These are phyloP conservation scores for Kitagawia praeruptora DNA, from an alignment of 129 eudicot species.

Conservation along the genomic window DNA sequence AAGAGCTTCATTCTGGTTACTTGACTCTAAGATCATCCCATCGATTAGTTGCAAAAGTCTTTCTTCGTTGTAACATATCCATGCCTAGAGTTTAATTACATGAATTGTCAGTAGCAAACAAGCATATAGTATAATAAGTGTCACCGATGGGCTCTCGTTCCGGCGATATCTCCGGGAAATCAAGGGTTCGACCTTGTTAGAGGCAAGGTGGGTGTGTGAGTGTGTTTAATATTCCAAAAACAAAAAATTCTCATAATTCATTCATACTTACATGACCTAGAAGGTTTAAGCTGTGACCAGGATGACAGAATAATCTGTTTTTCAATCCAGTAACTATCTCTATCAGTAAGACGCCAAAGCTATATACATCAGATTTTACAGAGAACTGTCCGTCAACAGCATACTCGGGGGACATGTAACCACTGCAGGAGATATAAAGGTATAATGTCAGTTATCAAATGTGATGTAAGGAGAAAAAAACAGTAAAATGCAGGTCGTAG, in stretches of 20 bases:
- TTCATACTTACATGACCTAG: background rate
- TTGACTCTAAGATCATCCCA: background rate
- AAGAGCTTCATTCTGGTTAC: background rate
- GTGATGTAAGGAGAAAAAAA: background rate
- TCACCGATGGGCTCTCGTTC: too few relatives aligned
- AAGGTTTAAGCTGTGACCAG: constrained; percentile 1
- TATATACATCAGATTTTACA: background rate
- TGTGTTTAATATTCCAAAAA: too few relatives aligned
- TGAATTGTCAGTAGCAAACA: background rate
- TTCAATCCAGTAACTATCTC: background rate
- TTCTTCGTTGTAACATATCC: background rate
- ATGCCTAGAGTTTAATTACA: background rate
- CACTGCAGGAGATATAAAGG: background rate
- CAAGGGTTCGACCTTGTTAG: too few relatives aligned
- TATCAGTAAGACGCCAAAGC: background rate
- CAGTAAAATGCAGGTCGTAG: background rate
- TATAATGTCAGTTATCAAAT: too few relatives aligned
- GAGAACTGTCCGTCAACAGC: background rate
- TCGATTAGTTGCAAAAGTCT: background rate
- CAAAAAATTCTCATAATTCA: background rate
- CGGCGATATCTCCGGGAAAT: too few relatives aligned
- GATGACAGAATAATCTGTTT: background rate
- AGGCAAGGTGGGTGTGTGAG: too few relatives aligned
- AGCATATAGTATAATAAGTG: background rate
- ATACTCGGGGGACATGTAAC: background rate